Evolutionary conservation across 2,329 filamentous ascomycete genomes (phyloP).

Genomic region (Zopfia rhizophila): DNA sequence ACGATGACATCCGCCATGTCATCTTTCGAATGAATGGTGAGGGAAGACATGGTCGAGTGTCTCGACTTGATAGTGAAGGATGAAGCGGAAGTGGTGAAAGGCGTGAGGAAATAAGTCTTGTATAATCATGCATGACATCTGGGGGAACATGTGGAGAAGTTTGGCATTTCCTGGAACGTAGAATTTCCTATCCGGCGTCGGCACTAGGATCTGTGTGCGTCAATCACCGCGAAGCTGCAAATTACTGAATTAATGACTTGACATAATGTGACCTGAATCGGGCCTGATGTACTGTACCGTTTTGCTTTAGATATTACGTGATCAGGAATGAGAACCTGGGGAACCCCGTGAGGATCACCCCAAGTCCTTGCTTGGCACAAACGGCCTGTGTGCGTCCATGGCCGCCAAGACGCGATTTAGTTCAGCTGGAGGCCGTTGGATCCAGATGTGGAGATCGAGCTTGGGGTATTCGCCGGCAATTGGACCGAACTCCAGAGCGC

Average conservation of each 20-base stretch:
- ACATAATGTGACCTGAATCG: conserved; percentile 10
- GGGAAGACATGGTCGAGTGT: conserved; percentile 19
- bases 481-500: too few relatives aligned
- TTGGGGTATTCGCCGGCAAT: too few relatives aligned
- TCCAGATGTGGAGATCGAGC: too few relatives aligned
- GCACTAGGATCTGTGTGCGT: conserved; percentile 6
- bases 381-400: conserved; percentile 9
- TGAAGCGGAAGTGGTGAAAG: too few relatives aligned
- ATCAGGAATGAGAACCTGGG: conserved; percentile 9
- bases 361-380: conserved; percentile 1
- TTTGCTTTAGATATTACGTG: too few relatives aligned
- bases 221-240: too few relatives aligned
- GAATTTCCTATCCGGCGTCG: too few relatives aligned
- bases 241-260: too few relatives aligned
- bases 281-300: too few relatives aligned
- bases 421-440: neutral
- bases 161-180: neutral
- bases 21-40: conserved; percentile 13
- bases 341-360: conserved; percentile 14
- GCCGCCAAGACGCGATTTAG: neutral
- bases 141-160: neutral
- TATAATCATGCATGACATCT: conserved; percentile 4
- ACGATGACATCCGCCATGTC: conserved; percentile 15
- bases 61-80: conserved; percentile 29
- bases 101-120: neutral